Conservation (phyloP, 257 asterid genomes). For the Coffea canephora region DNA sequence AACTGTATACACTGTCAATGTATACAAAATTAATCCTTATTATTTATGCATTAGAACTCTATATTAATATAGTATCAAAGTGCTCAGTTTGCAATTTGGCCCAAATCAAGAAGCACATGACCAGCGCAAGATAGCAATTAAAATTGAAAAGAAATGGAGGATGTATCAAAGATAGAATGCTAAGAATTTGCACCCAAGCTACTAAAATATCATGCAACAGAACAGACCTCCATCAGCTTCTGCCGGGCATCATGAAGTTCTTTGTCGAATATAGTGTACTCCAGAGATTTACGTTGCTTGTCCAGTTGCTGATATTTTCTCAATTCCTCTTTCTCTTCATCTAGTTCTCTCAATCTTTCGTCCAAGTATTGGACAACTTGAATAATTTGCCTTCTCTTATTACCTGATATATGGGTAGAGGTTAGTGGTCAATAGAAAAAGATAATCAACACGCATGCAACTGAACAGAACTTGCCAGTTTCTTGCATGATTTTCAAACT, state of each 20-base stretch:
- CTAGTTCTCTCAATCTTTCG: conserved; percentile 94
- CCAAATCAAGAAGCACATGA: background rate
- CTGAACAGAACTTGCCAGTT: conserved; percentile 57
- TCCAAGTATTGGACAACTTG: conserved; percentile 98
- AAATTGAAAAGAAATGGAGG: background rate
- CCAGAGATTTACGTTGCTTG: conserved; percentile 87
- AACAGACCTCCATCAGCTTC: conserved; percentile 66
- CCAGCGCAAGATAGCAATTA: background rate
- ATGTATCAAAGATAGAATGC: background rate
- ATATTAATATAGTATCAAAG: background rate
- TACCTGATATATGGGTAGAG: conserved; percentile 48
- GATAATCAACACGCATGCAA: conserved; percentile 20
- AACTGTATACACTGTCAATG: too few relatives aligned
- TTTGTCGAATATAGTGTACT: conserved; percentile 86
- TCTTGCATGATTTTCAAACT: conserved; percentile 98
- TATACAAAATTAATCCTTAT: too few relatives aligned
- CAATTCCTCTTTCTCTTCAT: conserved; percentile 97
- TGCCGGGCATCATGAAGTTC: conserved; percentile 94
- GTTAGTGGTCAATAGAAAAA: conserved; percentile 24
- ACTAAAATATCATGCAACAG: background rate
- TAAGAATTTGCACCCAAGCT: background rate
- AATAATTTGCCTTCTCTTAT: conserved; percentile 89
- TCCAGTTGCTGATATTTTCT: conserved; percentile 92
- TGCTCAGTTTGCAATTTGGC: background rate
- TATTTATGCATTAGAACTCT: background rate